Percentiles rank a stretch among this genome's conserved stretches.
Evolutionary conservation across 352 stramenopile genomes (phyloP).

Genomic region (Phytophthora boehmeriae): DNA sequence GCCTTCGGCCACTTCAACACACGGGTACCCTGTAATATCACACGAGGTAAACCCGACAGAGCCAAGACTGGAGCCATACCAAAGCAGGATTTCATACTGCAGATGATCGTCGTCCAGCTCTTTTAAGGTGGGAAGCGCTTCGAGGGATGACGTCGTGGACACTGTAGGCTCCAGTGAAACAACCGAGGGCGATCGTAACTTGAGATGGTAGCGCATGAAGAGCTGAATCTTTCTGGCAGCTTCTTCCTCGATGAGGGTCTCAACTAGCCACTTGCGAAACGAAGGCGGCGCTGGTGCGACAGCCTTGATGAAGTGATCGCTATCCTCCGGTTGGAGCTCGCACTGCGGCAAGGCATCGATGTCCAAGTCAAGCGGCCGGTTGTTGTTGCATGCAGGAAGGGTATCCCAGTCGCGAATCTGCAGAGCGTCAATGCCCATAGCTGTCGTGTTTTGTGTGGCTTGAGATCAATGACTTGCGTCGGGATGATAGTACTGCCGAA

Average conservation of each 20-base stretch:
- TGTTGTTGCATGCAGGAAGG: constrained; percentile 5
- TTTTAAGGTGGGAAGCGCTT: constrained; percentile 26
- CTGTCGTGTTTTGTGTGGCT: not conserved
- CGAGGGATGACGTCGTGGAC: constrained; percentile 33
- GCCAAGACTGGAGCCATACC: constrained; percentile 61
- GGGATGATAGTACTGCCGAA: constrained; percentile 4
- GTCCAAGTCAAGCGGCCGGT: constrained; percentile 10
- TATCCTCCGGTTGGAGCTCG: constrained; percentile 26
- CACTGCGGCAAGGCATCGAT: constrained; percentile 1
- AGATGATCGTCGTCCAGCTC: constrained; percentile 48
- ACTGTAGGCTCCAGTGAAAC: constrained; percentile 30
- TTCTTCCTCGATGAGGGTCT: constrained; percentile 32
- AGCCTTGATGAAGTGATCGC: constrained; percentile 9
- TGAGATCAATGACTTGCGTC: not conserved
- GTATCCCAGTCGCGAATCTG: constrained; percentile 16
- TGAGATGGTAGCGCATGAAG: constrained; percentile 38
- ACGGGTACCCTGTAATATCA: constrained; percentile 54
- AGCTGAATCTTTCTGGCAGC: constrained; percentile 43
- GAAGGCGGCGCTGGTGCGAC: constrained; percentile 31
- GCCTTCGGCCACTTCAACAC: constrained; percentile 55
- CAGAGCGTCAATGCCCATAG: constrained; percentile 36
- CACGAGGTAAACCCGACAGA: constrained; percentile 50
- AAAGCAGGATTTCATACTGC: constrained; percentile 68
- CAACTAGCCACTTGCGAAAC: constrained; percentile 42
- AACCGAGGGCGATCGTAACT: constrained; percentile 19